These are phyloP conservation scores for Malus sieversii DNA, from an alignment of 306 rosid species.

Conservation along the genomic window DNA sequence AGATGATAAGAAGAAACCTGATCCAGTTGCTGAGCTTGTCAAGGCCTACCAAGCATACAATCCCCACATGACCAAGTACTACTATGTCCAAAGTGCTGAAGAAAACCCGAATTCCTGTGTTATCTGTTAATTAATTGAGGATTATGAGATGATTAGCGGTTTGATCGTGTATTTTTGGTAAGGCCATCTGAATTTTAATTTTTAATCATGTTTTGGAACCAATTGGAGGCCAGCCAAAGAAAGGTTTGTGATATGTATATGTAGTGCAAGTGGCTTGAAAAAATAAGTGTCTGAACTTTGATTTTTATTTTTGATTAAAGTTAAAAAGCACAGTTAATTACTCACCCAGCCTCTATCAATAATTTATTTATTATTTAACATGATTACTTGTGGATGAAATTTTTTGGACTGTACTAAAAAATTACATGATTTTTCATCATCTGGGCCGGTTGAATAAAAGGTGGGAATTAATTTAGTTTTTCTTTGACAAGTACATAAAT, in stretches of 20 bases:
- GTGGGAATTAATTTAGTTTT: neutral
- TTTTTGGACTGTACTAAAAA: neutral
- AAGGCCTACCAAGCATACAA: slow-evolving; percentile 24
- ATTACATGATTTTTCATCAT: neutral
- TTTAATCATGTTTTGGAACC: neutral
- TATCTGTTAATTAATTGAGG: slow-evolving; percentile 33
- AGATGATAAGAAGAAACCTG: slow-evolving; percentile 34
- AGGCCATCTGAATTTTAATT: neutral
- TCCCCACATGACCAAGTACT: slow-evolving; percentile 38
- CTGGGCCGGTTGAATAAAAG: neutral
- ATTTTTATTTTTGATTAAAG: too few relatives aligned
- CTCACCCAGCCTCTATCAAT: neutral
- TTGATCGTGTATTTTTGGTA: neutral
- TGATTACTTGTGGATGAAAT: neutral
- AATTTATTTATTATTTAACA: neutral
- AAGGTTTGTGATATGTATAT: neutral
- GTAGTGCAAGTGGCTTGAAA: neutral
- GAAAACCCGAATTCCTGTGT: slow-evolving; percentile 72
- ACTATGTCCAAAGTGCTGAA: slow-evolving; percentile 42
- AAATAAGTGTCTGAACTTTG: neutral
- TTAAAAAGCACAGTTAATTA: neutral
- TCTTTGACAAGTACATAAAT: neutral
- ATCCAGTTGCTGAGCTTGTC: slow-evolving; percentile 38
- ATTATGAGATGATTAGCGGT: neutral
- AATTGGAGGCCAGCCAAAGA: neutral